phyloP scores from a whole-genome alignment of 768 basidiomycete species.

The Lactarius hengduanensis region DNA sequence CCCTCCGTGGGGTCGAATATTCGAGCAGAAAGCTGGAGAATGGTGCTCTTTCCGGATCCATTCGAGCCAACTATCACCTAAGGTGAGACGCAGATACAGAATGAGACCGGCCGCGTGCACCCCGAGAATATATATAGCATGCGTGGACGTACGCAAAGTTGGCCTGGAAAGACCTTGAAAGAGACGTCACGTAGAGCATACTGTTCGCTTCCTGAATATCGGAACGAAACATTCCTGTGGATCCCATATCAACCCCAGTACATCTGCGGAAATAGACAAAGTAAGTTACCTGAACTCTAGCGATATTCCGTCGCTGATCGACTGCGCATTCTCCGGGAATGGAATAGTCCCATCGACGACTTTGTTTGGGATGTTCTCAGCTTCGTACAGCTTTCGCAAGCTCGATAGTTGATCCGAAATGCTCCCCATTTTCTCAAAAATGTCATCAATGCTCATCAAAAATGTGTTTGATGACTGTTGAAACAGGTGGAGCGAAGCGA shows the following conservation, averaged over 20 bases:
- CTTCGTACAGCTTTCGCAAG: constrained; percentile 63
- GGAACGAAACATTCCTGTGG: constrained; percentile 67
- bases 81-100: not conserved
- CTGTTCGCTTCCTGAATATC: constrained; percentile 52
- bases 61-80: constrained; percentile 78
- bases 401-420: constrained; percentile 52
- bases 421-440: constrained; percentile 54
- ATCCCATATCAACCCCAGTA: constrained; percentile 26
- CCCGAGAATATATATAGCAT: not conserved
- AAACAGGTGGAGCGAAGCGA: constrained; percentile 47
- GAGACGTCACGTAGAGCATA: constrained; percentile 62
- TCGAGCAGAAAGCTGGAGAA: constrained; percentile 69
- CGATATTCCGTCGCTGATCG: constrained; percentile 38
- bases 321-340: constrained; percentile 34
- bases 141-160: constrained; percentile 60
- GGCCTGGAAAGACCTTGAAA: constrained; percentile 67
- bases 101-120: not conserved
- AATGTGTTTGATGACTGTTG: constrained; percentile 53
- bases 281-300: constrained; percentile 56
- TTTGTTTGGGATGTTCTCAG: constrained; percentile 56
- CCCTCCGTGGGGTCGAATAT: constrained; percentile 71
- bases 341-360: constrained; percentile 52
- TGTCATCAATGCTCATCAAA: constrained; percentile 43
- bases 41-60: constrained; percentile 77
- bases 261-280: constrained; percentile 25